Conservation (phyloP, 768 basidiomycete species). For the Collybia nuda region DNA sequence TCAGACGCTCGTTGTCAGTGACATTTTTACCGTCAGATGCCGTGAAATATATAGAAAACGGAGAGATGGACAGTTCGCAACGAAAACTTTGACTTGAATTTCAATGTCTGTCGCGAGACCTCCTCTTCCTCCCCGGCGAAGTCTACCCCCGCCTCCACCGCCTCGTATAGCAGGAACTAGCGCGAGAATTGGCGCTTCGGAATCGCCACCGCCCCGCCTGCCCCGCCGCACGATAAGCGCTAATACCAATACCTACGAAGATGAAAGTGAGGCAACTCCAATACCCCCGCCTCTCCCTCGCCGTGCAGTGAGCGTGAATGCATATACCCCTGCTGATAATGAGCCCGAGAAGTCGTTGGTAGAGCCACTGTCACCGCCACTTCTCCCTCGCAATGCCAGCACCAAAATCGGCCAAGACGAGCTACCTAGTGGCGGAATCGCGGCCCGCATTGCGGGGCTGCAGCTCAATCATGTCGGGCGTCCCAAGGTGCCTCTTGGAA, state of each 20-base stretch:
- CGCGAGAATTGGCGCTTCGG: neutral
- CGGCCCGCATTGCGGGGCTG: constrained; percentile 30
- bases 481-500: constrained; percentile 5
- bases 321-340: too few relatives aligned
- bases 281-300: too few relatives aligned
- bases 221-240: too few relatives aligned
- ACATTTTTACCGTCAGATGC: too few relatives aligned
- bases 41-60: neutral
- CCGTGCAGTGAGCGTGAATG: too few relatives aligned
- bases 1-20: too few relatives aligned
- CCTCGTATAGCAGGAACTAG: neutral
- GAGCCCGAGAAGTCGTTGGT: too few relatives aligned
- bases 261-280: too few relatives aligned
- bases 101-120: constrained; percentile 15
- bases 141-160: constrained; percentile 20
- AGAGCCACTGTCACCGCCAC: neutral
- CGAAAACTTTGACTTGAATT: neutral
- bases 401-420: neutral
- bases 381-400: neutral
- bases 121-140: constrained; percentile 24
- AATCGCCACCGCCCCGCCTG: too few relatives aligned
- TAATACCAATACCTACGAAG: too few relatives aligned
- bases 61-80: too few relatives aligned
- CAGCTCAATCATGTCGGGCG: constrained; percentile 22
- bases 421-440: constrained; percentile 17